Conservation (phyloP, 176 grass and related monocot genomes). For the Bothriochloa decipiens region DNA sequence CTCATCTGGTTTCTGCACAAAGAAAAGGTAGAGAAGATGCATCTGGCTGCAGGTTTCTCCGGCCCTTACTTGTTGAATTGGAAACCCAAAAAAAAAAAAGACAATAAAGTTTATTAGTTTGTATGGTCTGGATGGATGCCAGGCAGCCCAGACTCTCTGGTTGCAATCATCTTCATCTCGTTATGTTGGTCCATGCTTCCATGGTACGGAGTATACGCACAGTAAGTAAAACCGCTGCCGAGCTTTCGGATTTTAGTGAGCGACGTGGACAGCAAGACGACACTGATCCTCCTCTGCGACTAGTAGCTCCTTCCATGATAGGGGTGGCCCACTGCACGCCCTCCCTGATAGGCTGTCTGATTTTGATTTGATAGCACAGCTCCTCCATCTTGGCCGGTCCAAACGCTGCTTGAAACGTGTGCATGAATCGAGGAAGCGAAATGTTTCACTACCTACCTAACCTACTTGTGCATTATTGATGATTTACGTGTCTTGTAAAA, state of each 20-base stretch:
- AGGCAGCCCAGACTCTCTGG: too few relatives aligned
- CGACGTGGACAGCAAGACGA: not conserved
- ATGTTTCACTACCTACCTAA: not conserved
- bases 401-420: not conserved
- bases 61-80: not conserved
- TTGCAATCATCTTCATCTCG: too few relatives aligned
- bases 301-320: not conserved
- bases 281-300: too few relatives aligned
- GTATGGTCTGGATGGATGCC: not conserved
- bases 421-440: not conserved
- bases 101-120: not conserved
- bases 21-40: too few relatives aligned
- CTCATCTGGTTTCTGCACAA: not conserved
- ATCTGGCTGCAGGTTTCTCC: not conserved
- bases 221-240: not conserved
- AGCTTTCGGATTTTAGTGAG: not conserved
- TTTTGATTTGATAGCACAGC: not conserved
- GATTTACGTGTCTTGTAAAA: not conserved
- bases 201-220: not conserved
- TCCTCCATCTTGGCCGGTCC: not conserved
- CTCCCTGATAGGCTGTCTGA: not conserved
- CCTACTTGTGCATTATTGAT: not conserved
- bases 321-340: not conserved
- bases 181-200: not conserved
- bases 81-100: not conserved